phyloP scores from a whole-genome alignment of 129 eudicot species.

The Oenanthe sinensis region DNA sequence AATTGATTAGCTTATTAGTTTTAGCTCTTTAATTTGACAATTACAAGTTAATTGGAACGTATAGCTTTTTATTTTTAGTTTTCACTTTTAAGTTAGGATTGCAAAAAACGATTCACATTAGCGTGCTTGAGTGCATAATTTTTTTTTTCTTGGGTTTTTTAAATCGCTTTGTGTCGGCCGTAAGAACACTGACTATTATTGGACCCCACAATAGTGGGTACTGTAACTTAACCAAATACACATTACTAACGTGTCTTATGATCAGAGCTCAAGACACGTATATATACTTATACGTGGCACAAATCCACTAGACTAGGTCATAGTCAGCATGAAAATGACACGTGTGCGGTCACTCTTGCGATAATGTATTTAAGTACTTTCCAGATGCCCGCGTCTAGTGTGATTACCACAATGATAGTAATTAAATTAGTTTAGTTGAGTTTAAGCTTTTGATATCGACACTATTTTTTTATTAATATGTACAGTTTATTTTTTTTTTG shows the following conservation, averaged over 20 bases:
- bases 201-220: background rate
- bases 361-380: background rate
- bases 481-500: background rate
- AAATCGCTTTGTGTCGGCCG: slow-evolving; percentile 6
- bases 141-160: background rate
- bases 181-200: background rate
- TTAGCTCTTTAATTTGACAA: background rate
- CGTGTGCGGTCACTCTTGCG: slow-evolving; percentile 20
- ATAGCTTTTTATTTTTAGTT: background rate
- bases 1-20: background rate
- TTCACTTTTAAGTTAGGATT: too few species aligned
- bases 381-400: slow-evolving; percentile 20
- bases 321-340: slow-evolving; percentile 1
- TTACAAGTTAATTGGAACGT: background rate
- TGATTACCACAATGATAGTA: too few species aligned
- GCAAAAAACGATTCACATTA: background rate
- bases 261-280: background rate
- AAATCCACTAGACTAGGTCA: background rate
- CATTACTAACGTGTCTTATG: slow-evolving; percentile 1
- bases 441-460: background rate
- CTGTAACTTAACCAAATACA: background rate
- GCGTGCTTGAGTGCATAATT: background rate
- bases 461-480: background rate
- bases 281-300: background rate
- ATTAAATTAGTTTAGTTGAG: background rate